Conservation (phyloP, 106 monocot genomes). For the Dendrobium catenatum region DNA sequence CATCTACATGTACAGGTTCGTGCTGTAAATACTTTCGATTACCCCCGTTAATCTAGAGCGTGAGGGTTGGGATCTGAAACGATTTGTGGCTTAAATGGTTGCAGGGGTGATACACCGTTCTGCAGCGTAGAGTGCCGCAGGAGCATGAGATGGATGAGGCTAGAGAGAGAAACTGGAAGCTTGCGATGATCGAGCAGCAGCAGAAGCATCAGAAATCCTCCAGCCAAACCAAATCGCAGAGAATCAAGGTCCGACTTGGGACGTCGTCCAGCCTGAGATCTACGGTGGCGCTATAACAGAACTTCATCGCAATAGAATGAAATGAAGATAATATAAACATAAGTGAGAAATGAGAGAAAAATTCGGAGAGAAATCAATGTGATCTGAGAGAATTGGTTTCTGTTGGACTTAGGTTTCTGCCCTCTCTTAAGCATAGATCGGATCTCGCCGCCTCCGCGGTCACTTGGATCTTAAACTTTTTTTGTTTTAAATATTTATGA, state of each 20-base stretch:
- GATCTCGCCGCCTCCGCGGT: neutral
- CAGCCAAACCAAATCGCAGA: conserved; percentile 1
- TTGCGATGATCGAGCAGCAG: neutral
- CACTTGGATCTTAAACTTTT: neutral
- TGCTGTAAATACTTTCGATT: too few relatives aligned
- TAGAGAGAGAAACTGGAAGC: conserved; percentile 1
- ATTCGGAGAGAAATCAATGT: neutral
- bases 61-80: neutral
- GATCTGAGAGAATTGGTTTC: neutral
- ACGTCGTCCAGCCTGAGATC: conserved; percentile 6
- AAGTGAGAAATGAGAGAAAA: neutral
- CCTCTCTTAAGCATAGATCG: neutral
- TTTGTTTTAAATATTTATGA: neutral
- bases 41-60: neutral
- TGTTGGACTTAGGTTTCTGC: neutral
- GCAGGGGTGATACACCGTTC: conserved; percentile 45
- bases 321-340: neutral
- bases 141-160: conserved; percentile 51
- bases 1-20: conserved; percentile 90
- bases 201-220: neutral
- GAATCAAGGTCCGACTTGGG: neutral
- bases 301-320: neutral
- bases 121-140: conserved; percentile 46
- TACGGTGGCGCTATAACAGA: neutral
- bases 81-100: neutral